Percentiles rank a stretch among this genome's conserved stretches.
These are phyloP conservation scores for Coprinopsis strossmayeri DNA, from an alignment of 768 basidiomycete species.

Conservation along the genomic window DNA sequence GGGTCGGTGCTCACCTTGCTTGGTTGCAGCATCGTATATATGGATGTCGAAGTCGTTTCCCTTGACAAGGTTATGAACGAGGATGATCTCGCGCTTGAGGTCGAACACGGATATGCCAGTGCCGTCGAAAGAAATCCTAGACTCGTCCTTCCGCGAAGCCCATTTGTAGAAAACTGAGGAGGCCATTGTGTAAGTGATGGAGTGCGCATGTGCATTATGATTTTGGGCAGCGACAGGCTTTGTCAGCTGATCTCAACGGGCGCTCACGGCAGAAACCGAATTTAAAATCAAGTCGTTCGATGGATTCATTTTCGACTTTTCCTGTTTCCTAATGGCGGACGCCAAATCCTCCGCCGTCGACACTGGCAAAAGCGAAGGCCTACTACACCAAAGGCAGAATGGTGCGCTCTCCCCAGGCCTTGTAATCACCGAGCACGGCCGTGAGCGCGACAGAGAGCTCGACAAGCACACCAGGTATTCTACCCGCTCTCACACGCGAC, in stretches of 20 bases:
- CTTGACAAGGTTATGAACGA: conserved; percentile 93
- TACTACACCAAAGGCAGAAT: conserved; percentile 13
- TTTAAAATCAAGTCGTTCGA: conserved; percentile 7
- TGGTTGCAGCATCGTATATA: conserved; percentile 76
- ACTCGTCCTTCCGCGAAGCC: conserved; percentile 92
- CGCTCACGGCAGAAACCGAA: not conserved
- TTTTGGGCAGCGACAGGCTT: too few relatives aligned
- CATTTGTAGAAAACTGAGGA: conserved; percentile 99
- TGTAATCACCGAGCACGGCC: conserved; percentile 61
- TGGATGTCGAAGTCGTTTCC: conserved; percentile 95
- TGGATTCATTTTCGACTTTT: not conserved
- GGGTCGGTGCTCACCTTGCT: conserved; percentile 64
- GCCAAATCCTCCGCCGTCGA: not conserved
- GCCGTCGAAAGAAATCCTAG: conserved; percentile 94
- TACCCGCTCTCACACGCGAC: not conserved
- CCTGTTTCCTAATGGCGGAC: not conserved
- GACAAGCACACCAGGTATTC: conserved; percentile 62
- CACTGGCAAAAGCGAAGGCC: conserved; percentile 5
- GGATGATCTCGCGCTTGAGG: conserved; percentile 96
- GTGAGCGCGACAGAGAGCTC: conserved; percentile 63
- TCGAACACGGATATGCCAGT: conserved; percentile 99
- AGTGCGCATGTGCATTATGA: not conserved
- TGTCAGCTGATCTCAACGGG: too few relatives aligned
- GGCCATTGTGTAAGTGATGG: too few relatives aligned
- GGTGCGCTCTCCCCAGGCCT: conserved; percentile 22